Percentiles rank a stretch among this genome's conserved stretches.
Conservation (phyloP, 2,329 filamentous ascomycete genomes). For the Penicillium brevicompactum region DNA sequence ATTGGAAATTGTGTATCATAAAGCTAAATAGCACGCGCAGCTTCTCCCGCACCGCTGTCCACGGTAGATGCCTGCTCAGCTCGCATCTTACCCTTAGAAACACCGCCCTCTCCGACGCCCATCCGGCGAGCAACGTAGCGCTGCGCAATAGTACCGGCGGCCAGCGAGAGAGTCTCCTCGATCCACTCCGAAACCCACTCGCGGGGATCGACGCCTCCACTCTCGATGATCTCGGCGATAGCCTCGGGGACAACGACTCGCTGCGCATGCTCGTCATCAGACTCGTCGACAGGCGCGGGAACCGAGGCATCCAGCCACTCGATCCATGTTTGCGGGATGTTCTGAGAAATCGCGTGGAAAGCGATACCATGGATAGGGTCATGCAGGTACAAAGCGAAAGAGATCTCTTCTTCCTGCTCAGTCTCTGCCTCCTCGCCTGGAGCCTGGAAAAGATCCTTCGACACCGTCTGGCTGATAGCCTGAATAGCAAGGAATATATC, state of each 20-base stretch:
- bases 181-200: conserved; percentile 99
- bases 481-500: conserved; percentile 97
- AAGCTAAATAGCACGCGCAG: conserved; percentile 55
- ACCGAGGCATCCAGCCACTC: conserved; percentile 81
- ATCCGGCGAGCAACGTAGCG: conserved; percentile 92
- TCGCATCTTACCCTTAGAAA: conserved; percentile 57
- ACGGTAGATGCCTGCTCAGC: conserved; percentile 57
- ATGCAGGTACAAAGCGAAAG: conserved; percentile 76
- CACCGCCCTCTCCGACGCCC: conserved; percentile 85
- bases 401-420: conserved; percentile 60
- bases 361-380: conserved; percentile 91
- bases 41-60: conserved; percentile 62
- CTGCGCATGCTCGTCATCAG: conserved; percentile 38
- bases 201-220: conserved; percentile 78
- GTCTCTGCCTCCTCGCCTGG: conserved; percentile 43
- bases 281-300: conserved; percentile 41
- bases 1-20: neutral
- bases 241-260: conserved; percentile 67
- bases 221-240: conserved; percentile 79
- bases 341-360: conserved; percentile 80
- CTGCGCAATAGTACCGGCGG: conserved; percentile 85
- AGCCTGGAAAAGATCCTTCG: conserved; percentile 68
- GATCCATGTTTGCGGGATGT: conserved; percentile 81
- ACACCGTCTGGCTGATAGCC: conserved; percentile 69
- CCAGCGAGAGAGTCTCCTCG: conserved; percentile 78